A percentile compares a stretch with the other conserved stretches of the same genome.
Evolutionary conservation across 176 grass and related monocot genomes (phyloP).

Genomic region (Zizania latifolia): DNA sequence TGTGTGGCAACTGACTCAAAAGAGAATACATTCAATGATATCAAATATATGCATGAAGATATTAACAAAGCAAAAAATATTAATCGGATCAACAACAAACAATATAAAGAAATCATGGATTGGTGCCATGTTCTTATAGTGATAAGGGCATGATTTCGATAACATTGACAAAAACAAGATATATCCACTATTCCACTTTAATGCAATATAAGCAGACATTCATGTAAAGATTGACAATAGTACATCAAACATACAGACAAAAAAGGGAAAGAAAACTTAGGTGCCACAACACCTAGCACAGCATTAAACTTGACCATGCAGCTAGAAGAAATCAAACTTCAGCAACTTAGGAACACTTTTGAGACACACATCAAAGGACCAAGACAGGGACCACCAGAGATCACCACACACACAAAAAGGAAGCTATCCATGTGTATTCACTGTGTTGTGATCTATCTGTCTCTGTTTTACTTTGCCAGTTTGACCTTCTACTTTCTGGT

Average conservation of each 20-base stretch:
- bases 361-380: neutral
- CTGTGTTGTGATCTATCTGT: neutral
- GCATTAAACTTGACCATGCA: neutral
- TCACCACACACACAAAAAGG: neutral
- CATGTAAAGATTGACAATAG: neutral
- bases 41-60: neutral
- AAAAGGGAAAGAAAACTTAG: neutral
- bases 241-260: constrained; percentile 16
- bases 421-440: neutral
- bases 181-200: neutral
- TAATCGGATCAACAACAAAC: neutral
- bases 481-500: neutral
- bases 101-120: neutral
- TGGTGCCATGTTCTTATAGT: neutral
- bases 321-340: neutral
- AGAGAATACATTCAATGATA: neutral
- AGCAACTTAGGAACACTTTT: neutral
- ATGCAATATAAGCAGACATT: neutral
- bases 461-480: neutral
- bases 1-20: constrained; percentile 80
- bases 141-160: neutral
- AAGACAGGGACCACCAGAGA: neutral
- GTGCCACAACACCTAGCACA: neutral
- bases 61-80: neutral
- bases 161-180: neutral